Evolutionary conservation across 1,139 yeast species (phyloP), one percentile per base, ranked within the genome.

Genomic region (Taphrina deformans): DNA sequence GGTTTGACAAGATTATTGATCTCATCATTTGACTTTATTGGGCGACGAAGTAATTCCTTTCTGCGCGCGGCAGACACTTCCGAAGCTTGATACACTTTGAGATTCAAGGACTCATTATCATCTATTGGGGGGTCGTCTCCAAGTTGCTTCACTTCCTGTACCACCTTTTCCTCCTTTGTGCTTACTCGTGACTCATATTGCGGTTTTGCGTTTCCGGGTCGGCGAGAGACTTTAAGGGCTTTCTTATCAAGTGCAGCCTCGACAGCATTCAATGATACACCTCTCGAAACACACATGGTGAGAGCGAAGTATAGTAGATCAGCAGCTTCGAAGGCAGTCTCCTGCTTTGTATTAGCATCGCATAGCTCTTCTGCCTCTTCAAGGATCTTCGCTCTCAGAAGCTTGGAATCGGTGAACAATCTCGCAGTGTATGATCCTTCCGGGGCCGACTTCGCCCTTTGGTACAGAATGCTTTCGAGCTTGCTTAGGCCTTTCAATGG

Each of bases 331-430:
- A 97, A 93, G 0, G 98, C 88, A 2, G 44, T 41, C 26, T 61
- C 98, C 2, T 83, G 83, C 70, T 81, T 80, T 7, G 80, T 73
- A 65, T 77, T 75, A 21, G 99, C 98, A 67, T 90, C 97, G 46
- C 92, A 85, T 69, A 93, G 83, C 76, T 95, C 99, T 73, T 93
- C 98, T 65, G 97, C 96, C 77, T 93, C 99, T 78, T 93, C 99
- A 75, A 85, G 85, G 76, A 93, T 87, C 79, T 93, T 93, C 23
- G 98, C 96, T 66, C 83, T 79, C 70, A 95, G 80, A 62, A 93
- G 80, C 33, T 80, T 81, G 53, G 85, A 85, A 76, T 93, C 98
- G 65, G 83, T 81, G 73, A 93, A 91, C 69, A 93, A 80, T 69
- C 99, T 82, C 73, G 87, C 87, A 29, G 99, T 92, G 78, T 93